Evolutionary conservation across 2,329 filamentous ascomycete genomes (phyloP), one percentile per base, ranked within the genome.

Genomic region (Pyrenophora teres): DNA sequence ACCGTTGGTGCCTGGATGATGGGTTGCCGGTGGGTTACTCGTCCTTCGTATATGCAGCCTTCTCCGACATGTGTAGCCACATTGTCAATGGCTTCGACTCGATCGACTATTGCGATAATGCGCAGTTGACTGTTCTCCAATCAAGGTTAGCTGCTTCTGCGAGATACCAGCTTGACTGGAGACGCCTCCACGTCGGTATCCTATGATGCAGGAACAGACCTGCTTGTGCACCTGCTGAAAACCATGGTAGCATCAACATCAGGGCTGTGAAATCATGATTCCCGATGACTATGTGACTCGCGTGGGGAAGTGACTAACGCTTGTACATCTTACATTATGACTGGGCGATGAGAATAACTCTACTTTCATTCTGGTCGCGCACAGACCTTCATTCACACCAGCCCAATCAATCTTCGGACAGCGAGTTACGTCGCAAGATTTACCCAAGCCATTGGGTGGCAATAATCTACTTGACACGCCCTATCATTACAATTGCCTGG

Each of bases 91-190:
- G n/a, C 40, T 51, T 15, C 9, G 45, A 33, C 31, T 21, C 51
- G 43, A 21, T 21, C 19, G 19, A 21, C 48, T 21, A 23, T 41
- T 49, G 41, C 58, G 63, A 57, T 46, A 53, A 42, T 60, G 61
- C 54, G 56, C 59, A 59, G 56, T 59, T 50, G 23, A 25, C 47
- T 52, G 49, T 43, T 40, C 48, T 51, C 52, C 50, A 31, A 33
- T 48, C 30, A 18, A 62, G 60, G 16, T 59, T 62, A 58, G 65
- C 50, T 59, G 54, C 64, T 62, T 62, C 57, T 63, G 64, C 53
- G 50, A 60, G 42, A 55, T 39, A 54, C 56, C 38, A 61, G 49
- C 43, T 55, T 54, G 56, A 42, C 38, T 46, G 47, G 38, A 50
- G 45, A 38, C 49, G 49, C 38, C 51, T 52, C 46, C 50, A 36